Percentiles rank a stretch among this genome's conserved stretches.
These are phyloP conservation scores for Colletotrichum musae DNA, from an alignment of 2,329 filamentous ascomycete genomes.

Conservation along the genomic window DNA sequence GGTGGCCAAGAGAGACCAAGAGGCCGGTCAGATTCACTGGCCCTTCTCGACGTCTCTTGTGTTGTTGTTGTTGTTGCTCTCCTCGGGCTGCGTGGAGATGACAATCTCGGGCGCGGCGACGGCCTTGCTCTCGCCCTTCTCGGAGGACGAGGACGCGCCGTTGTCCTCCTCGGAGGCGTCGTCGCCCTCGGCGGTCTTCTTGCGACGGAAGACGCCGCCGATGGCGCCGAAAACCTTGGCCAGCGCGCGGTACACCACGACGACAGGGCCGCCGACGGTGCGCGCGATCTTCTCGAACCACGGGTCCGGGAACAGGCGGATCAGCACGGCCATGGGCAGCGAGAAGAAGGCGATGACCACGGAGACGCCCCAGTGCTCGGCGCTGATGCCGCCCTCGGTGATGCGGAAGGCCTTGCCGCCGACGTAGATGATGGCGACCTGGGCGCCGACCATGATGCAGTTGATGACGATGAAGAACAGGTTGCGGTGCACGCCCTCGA, in stretches of 20 bases:
- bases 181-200: conserved; percentile 14
- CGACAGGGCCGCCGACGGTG: conserved; percentile 97
- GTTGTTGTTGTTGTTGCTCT: neutral
- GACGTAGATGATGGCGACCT: conserved; percentile 71
- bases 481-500: conserved; percentile 70
- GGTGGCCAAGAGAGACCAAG: too few species aligned
- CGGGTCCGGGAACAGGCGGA: conserved; percentile 65
- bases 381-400: conserved; percentile 54
- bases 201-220: conserved; percentile 33
- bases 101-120: conserved; percentile 28
- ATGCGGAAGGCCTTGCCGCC: conserved; percentile 69
- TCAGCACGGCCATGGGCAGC: conserved; percentile 63
- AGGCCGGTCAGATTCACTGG: neutral
- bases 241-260: conserved; percentile 78
- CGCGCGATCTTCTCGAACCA: conserved; percentile 96
- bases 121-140: conserved; percentile 19
- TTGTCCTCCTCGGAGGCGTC: conserved; percentile 16
- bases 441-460: conserved; percentile 69
- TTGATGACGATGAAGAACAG: conserved; percentile 72
- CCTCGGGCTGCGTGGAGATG: conserved; percentile 33
- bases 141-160: conserved; percentile 5
- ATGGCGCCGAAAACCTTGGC: conserved; percentile 44
- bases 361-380: conserved; percentile 68
- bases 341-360: conserved; percentile 64
- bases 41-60: conserved; percentile 33